Evolutionary conservation across 192 early-diverging fungal genomes (phyloP), one percentile per base, ranked within the genome.

Genomic region (Backusella circina): DNA sequence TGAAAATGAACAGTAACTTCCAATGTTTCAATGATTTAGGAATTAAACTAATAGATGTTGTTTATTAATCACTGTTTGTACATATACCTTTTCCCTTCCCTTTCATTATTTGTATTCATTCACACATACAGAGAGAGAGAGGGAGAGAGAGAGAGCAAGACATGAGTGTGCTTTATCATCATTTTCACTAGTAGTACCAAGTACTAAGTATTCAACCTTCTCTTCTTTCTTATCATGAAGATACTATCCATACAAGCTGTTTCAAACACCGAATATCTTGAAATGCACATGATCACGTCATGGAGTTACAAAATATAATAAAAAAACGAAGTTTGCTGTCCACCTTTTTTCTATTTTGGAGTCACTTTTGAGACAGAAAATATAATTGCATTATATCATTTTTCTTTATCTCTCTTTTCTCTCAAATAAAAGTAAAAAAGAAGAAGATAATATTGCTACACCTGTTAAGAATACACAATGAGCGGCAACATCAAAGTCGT

Each of bases 401-500:
- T 54, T 54, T 23, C 23, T 54, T 26, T 23, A 26, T 54, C 21
- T 54, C 0, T 54, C 2, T 54, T 54, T 23, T 54, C 23, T 54
- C 9, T 23, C 5, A 23, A 23, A 54, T 54, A 23, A n/a, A 18
- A 44, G 13, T 18, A 44, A 54, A 23, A 8, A 54, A 54, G 0
- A 54, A 54, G 8, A 7, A 2, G 8, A 23, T 8, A 54, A 50
- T 47, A 47, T 47, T 47, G 44, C 18, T 47, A 57, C 21, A 23
- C 51, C 26, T 57, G 23, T 57, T 57, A 26, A 57, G 26, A n/a
- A n/a, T n/a, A 26, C 26, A 57, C 21, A 57, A 74, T 39, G 36
- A 65, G 83, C 31, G 87, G 87, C 21, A 88, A 87, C 69, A 88
- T 90, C 78, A 88, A 86, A 75, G 92, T 93, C n/a, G 92, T 90